Base-by-base conservation (phyloP, 2,329 filamentous ascomycete genomes). In the Cordyceps militaris region DNA sequence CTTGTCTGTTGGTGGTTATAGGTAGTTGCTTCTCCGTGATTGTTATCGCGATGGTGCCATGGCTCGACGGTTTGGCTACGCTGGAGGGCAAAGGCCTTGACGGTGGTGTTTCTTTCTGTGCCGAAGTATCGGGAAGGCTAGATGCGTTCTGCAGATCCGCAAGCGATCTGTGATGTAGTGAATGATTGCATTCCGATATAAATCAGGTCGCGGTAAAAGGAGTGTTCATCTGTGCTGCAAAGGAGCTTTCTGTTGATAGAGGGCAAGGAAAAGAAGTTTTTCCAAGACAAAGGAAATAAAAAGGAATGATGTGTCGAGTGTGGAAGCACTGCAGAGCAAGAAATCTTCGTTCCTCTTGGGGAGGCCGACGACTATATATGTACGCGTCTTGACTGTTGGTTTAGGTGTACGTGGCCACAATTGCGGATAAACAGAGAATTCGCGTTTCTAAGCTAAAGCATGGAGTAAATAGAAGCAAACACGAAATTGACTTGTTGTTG, bases 1-100 rank as follows among this genome's bases (percentile, higher is more conserved):
- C 8, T 19, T 24, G 3, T 38, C n/a, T 36, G n/a, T 49, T 47
- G 44, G 19, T 34, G 8, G n/a, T 10, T 34, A 21, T 16, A 16
- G 19, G 36, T 30, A 3, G 34, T 13, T 24, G 26, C 26, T 55
- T 55, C 52, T 55, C 38, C 52, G 40, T 46, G 10, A 2, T 40
- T 24, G 16, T 28, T 16, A 28, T 55, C 52, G 30, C 24, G 52
- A 55, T 40, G 42, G 52, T 47, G 52, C 42, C 52, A 55, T 55
- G 21, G 16, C 23, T 52, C 24, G 28, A 47, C 47, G 42, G 30
- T 40, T 34, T 24, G 32, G 42, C 42, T 55, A 47, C 7, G 16
- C 42, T 9, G 2, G 23, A 34, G 30, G 40, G 28, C 30, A 14
- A 16, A 43, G 36, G 5, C 21, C 16, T 16, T 8, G 42, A 36